Percentiles rank a stretch among this genome's conserved stretches.
Evolutionary conservation across 2,329 filamentous ascomycete genomes (phyloP).

Genomic region (Venturia carpophila): DNA sequence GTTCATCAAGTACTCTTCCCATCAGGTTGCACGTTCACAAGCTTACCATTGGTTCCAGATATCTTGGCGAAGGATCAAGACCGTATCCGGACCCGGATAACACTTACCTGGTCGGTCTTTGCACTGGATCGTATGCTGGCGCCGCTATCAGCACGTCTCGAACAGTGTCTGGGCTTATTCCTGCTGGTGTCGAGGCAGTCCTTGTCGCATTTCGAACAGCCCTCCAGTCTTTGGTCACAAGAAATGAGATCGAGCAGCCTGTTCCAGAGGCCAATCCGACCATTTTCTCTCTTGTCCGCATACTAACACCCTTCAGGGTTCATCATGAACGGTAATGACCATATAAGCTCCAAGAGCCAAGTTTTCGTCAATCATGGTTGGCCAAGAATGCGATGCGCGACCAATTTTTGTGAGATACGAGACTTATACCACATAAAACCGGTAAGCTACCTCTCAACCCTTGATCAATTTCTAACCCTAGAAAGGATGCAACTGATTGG

Average conservation of each 20-base stretch:
- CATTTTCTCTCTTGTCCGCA: neutral
- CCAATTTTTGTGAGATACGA: slow-evolving; percentile 43
- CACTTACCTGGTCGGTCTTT: slow-evolving; percentile 28
- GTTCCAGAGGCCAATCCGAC: slow-evolving; percentile 23
- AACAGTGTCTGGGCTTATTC: slow-evolving; percentile 34
- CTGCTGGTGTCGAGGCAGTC: slow-evolving; percentile 37
- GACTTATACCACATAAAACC: slow-evolving; percentile 51
- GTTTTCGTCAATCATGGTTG: slow-evolving; percentile 57
- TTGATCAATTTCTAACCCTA: neutral
- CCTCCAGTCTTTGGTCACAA: slow-evolving; percentile 37
- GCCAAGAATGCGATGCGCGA: slow-evolving; percentile 50
- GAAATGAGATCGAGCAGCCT: slow-evolving; percentile 36
- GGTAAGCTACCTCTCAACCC: neutral
- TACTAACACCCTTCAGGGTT: neutral
- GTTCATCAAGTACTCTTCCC: neutral
- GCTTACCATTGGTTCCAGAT: neutral
- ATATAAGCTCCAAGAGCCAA: slow-evolving; percentile 50
- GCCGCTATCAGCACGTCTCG: slow-evolving; percentile 37
- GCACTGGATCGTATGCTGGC: slow-evolving; percentile 39
- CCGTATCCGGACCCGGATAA: neutral
- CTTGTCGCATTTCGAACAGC: slow-evolving; percentile 42
- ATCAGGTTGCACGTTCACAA: neutral
- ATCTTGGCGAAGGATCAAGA: neutral
- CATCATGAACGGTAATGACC: slow-evolving; percentile 14
- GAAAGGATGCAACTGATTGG: slow-evolving; percentile 50